These are phyloP conservation scores for Biscogniauxia sp. DNA, from an alignment of 2,329 filamentous ascomycete genomes.

Conservation along the genomic window DNA sequence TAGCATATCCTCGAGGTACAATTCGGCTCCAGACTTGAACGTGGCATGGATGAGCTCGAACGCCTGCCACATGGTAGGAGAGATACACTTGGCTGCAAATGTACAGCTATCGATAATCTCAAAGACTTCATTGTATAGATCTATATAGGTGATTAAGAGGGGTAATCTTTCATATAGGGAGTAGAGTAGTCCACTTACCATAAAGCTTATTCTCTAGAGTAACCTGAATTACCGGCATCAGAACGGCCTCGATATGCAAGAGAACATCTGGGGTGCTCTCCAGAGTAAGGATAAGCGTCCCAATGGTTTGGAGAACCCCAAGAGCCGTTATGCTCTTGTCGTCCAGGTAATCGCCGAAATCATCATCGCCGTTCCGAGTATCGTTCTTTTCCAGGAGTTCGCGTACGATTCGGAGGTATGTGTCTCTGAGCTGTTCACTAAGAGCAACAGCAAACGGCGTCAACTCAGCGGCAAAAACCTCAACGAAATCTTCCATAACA, in stretches of 20 bases:
- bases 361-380: constrained; percentile 70
- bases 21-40: constrained; percentile 94
- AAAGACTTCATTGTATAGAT: constrained; percentile 97
- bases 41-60: constrained; percentile 96
- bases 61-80: constrained; percentile 95
- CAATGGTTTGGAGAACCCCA: constrained; percentile 95
- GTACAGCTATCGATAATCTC: constrained; percentile 99
- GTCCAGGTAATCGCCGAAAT: constrained; percentile 87
- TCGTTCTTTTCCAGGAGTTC: constrained; percentile 88
- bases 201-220: constrained; percentile 98
- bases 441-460: constrained; percentile 96
- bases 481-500: constrained; percentile 99
- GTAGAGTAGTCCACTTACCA: constrained; percentile 46
- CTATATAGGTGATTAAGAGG: constrained; percentile 37
- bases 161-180: constrained; percentile 16
- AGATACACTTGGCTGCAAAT: constrained; percentile 94
- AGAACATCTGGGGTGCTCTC: constrained; percentile 97
- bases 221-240: constrained; percentile 96
- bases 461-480: constrained; percentile 95
- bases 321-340: constrained; percentile 98
- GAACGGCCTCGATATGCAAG: constrained; percentile 86
- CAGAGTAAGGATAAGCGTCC: constrained; percentile 91
- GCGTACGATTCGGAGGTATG: constrained; percentile 88
- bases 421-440: constrained; percentile 93
- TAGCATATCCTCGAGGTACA: constrained; percentile 98